phyloP scores from a whole-genome alignment of 73 alveolate species.

The Stentor roeselii region DNA sequence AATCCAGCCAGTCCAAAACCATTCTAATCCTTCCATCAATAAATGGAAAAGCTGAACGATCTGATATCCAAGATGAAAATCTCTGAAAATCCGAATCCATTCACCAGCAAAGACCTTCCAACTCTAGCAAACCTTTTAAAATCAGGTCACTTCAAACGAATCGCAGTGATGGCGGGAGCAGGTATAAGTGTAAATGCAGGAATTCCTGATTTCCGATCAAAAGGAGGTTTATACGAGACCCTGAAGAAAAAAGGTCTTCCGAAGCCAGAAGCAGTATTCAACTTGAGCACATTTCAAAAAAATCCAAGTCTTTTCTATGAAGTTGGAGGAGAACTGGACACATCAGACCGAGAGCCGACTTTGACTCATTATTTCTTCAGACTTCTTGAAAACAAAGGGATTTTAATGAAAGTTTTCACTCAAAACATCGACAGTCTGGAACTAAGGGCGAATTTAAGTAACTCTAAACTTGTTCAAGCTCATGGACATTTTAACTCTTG shows the following conservation, averaged over 20 bases:
- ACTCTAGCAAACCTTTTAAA: slow-evolving; percentile 15
- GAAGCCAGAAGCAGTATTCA: slow-evolving; percentile 70
- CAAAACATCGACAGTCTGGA: slow-evolving; percentile 78
- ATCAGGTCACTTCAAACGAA: slow-evolving; percentile 42
- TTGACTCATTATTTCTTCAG: slow-evolving; percentile 42
- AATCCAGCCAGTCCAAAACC: no score
- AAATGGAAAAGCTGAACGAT: no score
- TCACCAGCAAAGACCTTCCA: not conserved
- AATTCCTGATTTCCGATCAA: slow-evolving; percentile 93
- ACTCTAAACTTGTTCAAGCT: slow-evolving; percentile 51
- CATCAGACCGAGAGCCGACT: slow-evolving; percentile 41
- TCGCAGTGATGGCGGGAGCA: slow-evolving; percentile 87
- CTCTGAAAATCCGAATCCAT: not conserved
- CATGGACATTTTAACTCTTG: slow-evolving; percentile 74
- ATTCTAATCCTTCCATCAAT: no score
- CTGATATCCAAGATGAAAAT: no score
- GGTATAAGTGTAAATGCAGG: slow-evolving; percentile 94
- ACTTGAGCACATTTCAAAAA: slow-evolving; percentile 43
- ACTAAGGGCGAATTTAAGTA: slow-evolving; percentile 56
- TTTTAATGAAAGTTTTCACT: slow-evolving; percentile 47
- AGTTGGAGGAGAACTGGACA: slow-evolving; percentile 39
- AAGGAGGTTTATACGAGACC: slow-evolving; percentile 69
- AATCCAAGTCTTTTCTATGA: slow-evolving; percentile 60
- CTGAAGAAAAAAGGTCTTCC: slow-evolving; percentile 34
- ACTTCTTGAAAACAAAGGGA: slow-evolving; percentile 30